Base-by-base conservation (phyloP, 148 eudicot species). In the Polygonum aviculare region DNA sequence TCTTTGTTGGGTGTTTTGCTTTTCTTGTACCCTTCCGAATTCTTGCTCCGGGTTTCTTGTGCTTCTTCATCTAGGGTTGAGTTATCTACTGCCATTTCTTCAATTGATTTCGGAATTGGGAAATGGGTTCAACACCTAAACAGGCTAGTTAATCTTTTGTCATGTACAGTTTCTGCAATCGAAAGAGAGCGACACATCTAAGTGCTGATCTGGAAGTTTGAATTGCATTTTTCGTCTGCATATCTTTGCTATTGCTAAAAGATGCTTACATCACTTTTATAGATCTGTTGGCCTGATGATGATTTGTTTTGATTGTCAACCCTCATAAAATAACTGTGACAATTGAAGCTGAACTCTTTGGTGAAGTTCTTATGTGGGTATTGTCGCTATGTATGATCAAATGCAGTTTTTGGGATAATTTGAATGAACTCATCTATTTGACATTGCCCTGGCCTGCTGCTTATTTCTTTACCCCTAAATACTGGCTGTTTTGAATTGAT, bases 41-140 rank as follows among this genome's bases (percentile, higher is more conserved):
- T 31, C 69, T 60, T 60, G 33, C 12, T 26, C 40, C 10, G 21
- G 19, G 72, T 38, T 36, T 12, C 21, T 67, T 36, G 44, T 18
- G 70, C 70, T 39, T 40, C 39, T 63, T 63, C 72, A 35, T 36
- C 72, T 67, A 33, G 72, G 72, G 72, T 67, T 67, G 21, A 36
- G 14, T 67, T 10, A 6, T 67, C 3, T 16, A 67, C 41, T 36
- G 21, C 44, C 38, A 15, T 67, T 67, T 36, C 44, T 67, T 38
- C 4, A 16, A 35, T 36, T 36, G 72, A 67, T 67, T 16, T 36
- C 14, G 45, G 45, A 67, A 67, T 67, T 67, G 19, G 15, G 19
- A 5, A 12, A 6, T 14, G 14, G 36, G 38, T 67, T 67, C 36
- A 67, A 35, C 36, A 21, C 44, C 21, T 15, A 67, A 15, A 15